Conservation (phyloP, 495 filamentous ascomycete genomes). For the Delitschia confertaspora region DNA sequence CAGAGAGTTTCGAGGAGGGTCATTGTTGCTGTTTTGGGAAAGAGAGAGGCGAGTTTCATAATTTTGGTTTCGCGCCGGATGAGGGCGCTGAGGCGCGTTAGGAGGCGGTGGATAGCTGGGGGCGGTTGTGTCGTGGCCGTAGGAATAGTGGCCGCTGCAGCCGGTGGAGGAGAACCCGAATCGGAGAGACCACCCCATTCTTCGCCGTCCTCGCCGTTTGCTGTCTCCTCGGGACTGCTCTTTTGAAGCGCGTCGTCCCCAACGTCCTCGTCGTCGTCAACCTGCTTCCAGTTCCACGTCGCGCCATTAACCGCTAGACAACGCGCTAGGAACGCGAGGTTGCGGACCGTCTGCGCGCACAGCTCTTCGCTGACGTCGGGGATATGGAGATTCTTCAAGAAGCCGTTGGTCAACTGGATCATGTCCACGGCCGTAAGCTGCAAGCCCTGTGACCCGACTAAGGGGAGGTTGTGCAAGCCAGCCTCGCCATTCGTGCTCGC, state of each 20-base stretch:
- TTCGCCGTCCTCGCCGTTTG: slow-evolving; percentile 36
- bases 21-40: slow-evolving; percentile 65
- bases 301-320: slow-evolving; percentile 58
- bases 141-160: neutral
- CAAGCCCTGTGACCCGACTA: slow-evolving; percentile 63
- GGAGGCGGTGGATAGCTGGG: slow-evolving; percentile 60
- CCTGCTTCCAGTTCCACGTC: slow-evolving; percentile 35
- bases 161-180: slow-evolving; percentile 7
- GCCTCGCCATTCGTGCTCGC: slow-evolving; percentile 50
- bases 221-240: slow-evolving; percentile 38
- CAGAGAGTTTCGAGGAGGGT: slow-evolving; percentile 57
- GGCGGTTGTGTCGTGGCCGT: slow-evolving; percentile 25
- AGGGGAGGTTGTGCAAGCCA: slow-evolving; percentile 48
- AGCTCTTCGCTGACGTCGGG: slow-evolving; percentile 58
- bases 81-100: slow-evolving; percentile 63
- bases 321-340: slow-evolving; percentile 65
- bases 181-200: slow-evolving; percentile 24
- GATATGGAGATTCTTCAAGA: slow-evolving; percentile 56
- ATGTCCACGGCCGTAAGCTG: slow-evolving; percentile 56
- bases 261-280: slow-evolving; percentile 34
- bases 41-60: slow-evolving; percentile 18
- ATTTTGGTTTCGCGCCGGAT: slow-evolving; percentile 60
- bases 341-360: slow-evolving; percentile 62
- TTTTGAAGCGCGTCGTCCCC: slow-evolving; percentile 33
- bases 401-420: slow-evolving; percentile 52